These are phyloP conservation scores for Aspergillus amoenus DNA, from an alignment of 2,329 filamentous ascomycete species.

Conservation along the genomic window DNA sequence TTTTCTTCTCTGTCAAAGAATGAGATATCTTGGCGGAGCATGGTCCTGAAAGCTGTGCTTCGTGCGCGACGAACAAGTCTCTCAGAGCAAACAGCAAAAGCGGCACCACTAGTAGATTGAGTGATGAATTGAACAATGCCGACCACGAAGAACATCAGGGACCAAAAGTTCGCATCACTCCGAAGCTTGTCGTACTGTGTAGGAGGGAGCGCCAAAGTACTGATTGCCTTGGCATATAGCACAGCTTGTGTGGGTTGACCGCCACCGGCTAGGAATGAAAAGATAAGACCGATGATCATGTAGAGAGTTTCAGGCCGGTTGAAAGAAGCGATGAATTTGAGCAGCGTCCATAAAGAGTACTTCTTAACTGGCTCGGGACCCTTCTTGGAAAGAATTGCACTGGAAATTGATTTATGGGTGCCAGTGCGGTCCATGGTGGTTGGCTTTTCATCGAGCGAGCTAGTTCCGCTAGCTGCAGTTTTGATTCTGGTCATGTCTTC, in stretches of 20 bases:
- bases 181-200: conserved; percentile 58
- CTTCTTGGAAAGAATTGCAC: conserved; percentile 63
- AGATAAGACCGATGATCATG: conserved; percentile 73
- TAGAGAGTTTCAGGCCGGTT: conserved; percentile 70
- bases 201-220: conserved; percentile 61
- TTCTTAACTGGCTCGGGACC: conserved; percentile 52
- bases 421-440: conserved; percentile 42
- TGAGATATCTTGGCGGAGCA: conserved; percentile 87
- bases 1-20: conserved; percentile 93
- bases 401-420: conserved; percentile 62
- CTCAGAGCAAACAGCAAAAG: conserved; percentile 86
- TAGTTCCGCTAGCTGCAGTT: conserved; percentile 31
- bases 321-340: conserved; percentile 77
- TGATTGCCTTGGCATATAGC: conserved; percentile 87
- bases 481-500: conserved; percentile 32
- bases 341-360: conserved; percentile 72
- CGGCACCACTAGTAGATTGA: conserved; percentile 66
- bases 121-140: conserved; percentile 70
- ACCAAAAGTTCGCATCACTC: conserved; percentile 79
- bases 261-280: conserved; percentile 73
- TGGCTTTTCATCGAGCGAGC: conserved; percentile 31
- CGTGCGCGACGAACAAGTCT: conserved; percentile 79
- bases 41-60: conserved; percentile 76
- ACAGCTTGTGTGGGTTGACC: conserved; percentile 76
- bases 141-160: conserved; percentile 83